Conservation (phyloP, 768 basidiomycete genomes). For the Sutorius australiensis region DNA sequence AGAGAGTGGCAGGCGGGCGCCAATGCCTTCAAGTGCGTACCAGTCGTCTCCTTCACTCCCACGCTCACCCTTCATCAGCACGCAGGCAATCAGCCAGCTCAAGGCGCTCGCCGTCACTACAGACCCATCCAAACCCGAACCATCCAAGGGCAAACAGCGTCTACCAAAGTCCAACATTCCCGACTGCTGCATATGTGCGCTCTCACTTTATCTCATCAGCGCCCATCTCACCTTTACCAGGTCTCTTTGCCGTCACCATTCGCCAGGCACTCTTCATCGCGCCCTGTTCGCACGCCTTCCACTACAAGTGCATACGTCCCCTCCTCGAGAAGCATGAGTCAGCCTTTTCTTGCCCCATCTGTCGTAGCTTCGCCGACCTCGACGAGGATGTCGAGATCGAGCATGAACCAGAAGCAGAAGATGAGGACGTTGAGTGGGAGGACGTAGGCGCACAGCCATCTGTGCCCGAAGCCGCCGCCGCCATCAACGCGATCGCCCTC, state of each 20-base stretch:
- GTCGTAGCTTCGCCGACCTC: slow-evolving; percentile 90
- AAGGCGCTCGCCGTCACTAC: slow-evolving; percentile 55
- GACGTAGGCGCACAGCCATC: slow-evolving; percentile 5
- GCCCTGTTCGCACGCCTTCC: slow-evolving; percentile 94
- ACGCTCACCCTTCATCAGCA: slow-evolving; percentile 36
- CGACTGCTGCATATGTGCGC: slow-evolving; percentile 93
- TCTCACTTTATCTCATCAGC: background rate
- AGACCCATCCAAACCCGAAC: slow-evolving; percentile 16
- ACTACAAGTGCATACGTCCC: slow-evolving; percentile 96
- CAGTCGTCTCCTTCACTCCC: background rate
- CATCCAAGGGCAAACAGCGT: slow-evolving; percentile 22
- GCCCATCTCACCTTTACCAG: slow-evolving; percentile 23
- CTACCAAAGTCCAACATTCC: slow-evolving; percentile 47
- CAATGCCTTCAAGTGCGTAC: slow-evolving; percentile 79
- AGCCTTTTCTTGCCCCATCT: slow-evolving; percentile 92
- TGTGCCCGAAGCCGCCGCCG: background rate
- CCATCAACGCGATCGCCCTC: background rate
- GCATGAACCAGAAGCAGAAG: slow-evolving; percentile 31
- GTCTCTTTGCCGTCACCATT: slow-evolving; percentile 84
- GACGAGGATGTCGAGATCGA: slow-evolving; percentile 92
- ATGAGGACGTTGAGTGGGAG: slow-evolving; percentile 27
- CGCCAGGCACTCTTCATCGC: slow-evolving; percentile 97
- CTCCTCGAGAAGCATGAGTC: slow-evolving; percentile 86
- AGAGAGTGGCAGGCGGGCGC: slow-evolving; percentile 86
- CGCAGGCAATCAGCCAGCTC: slow-evolving; percentile 77